Base-by-base conservation (phyloP, 805 yeast species). In the Sugiyamaella boreocaroliniensis region DNA sequence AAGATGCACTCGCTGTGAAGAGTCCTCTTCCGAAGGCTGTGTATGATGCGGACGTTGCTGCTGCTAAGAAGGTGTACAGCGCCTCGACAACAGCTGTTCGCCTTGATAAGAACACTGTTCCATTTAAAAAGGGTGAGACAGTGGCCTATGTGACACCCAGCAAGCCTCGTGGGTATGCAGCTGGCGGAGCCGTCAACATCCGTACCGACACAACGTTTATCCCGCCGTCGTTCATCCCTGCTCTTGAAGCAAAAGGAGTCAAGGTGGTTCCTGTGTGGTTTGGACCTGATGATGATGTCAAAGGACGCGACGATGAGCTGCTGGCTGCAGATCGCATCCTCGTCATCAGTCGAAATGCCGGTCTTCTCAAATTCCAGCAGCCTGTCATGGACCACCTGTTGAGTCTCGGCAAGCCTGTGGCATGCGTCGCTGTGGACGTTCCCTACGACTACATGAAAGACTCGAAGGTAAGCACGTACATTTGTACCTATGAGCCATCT, bases 401-500 rank as follows among this genome's bases (percentile, higher is more conserved):
- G 1, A 71, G 75, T 14, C 64, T 79, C 34, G 53, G 53, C 20
- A 79, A 78, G 59, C 83, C 82, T 9, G 64, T 80, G 61, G 70
- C 80, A 11, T 72, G 79, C 6, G 70, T 79, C 14, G 81, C 83
- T 14, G 77, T 81, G 0, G 74, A 77, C 55, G 75, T 81, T 5
- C 85, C 85, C 1, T 79, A 77, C 59, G 85, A 80, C 61, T 79
- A 79, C 58, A 20, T 56, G 47, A 29, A 45, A 11, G 73, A 74
- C 49, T 71, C 73, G 43, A 14, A 40, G 12, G 74, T 79, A 22
- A 71, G 79, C 45, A 73, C 79, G 1, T 79, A 79, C 59, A 65
- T 80, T 47, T 79, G 83, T 57, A 77, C 81, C 51, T 80, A 76
- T 59, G 85, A 80, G 63, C 80, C 78, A 61, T 78, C 83, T 1